These are phyloP conservation scores for Aspergillus calidoustus DNA, from an alignment of 2,329 filamentous ascomycete genomes.

Conservation along the genomic window DNA sequence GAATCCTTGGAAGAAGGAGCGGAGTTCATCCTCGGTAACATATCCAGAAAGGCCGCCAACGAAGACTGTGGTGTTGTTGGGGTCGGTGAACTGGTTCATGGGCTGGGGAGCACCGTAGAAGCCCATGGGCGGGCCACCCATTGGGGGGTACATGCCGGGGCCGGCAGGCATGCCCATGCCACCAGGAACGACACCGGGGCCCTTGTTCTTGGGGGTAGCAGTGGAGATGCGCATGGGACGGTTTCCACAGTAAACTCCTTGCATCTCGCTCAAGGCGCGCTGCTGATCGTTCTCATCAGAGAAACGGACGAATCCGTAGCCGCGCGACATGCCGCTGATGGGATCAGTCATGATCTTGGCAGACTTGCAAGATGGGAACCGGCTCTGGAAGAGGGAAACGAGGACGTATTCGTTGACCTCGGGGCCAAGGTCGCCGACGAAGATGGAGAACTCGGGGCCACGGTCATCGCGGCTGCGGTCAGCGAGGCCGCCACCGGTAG, in stretches of 20 bases:
- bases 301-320: constrained; percentile 98
- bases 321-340: constrained; percentile 94
- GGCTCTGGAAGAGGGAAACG: constrained; percentile 94
- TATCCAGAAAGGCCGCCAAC: constrained; percentile 96
- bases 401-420: constrained; percentile 99
- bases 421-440: constrained; percentile 94
- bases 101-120: constrained; percentile 70
- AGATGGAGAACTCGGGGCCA: constrained; percentile 94
- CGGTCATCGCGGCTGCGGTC: constrained; percentile 91
- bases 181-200: constrained; percentile 59
- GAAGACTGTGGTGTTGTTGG: constrained; percentile 99
- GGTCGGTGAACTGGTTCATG: constrained; percentile 99
- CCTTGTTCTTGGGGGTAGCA: constrained; percentile 91
- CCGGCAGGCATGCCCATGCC: constrained; percentile 58
- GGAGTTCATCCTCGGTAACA: constrained; percentile 98
- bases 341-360: constrained; percentile 99
- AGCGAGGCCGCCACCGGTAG: constrained; percentile 90
- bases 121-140: constrained; percentile 71
- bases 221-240: constrained; percentile 98
- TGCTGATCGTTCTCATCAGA: constrained; percentile 95
- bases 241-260: constrained; percentile 98
- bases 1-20: constrained; percentile 99
- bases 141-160: constrained; percentile 67
- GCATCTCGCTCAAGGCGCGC: constrained; percentile 95
- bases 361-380: constrained; percentile 96